Percentiles rank a stretch among this genome's conserved stretches.
These are phyloP conservation scores for Debaryomyces coudertii DNA, from an alignment of 1,139 yeast genomes.

Conservation along the genomic window DNA sequence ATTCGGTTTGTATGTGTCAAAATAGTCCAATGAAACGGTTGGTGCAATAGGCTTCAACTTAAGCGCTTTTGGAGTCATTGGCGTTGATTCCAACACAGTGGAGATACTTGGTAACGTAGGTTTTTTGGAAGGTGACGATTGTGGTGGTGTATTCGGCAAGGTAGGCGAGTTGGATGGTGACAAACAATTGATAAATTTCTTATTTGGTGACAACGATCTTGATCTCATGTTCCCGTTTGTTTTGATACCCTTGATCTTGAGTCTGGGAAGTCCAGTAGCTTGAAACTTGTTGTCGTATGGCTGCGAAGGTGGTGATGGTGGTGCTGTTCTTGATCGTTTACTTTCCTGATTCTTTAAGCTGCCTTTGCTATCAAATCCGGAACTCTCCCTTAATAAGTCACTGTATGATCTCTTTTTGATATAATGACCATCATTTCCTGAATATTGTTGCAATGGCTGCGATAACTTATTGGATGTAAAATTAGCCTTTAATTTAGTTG, in stretches of 20 bases:
- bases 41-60: slow-evolving; percentile 42
- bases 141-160: slow-evolving; percentile 21
- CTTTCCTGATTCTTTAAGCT: slow-evolving; percentile 10
- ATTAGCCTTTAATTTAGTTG: slow-evolving; percentile 30
- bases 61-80: slow-evolving; percentile 28
- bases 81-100: slow-evolving; percentile 37
- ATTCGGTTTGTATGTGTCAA: slow-evolving; percentile 52
- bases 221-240: slow-evolving; percentile 23
- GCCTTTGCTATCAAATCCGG: slow-evolving; percentile 5
- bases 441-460: slow-evolving; percentile 1
- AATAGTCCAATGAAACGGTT: slow-evolving; percentile 49
- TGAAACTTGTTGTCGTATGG: background rate
- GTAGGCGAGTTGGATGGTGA: slow-evolving; percentile 37
- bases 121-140: slow-evolving; percentile 19
- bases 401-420: slow-evolving; percentile 31
- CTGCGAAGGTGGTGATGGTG: slow-evolving; percentile 48
- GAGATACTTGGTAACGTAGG: slow-evolving; percentile 45
- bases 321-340: slow-evolving; percentile 55
- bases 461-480: slow-evolving; percentile 16
- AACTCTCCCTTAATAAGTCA: slow-evolving; percentile 20
- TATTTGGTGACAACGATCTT: slow-evolving; percentile 40
- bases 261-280: background rate
- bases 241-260: slow-evolving; percentile 2
- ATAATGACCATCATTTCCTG: slow-evolving; percentile 12
- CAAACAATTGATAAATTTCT: slow-evolving; percentile 30